Conservation (phyloP, 2,329 filamentous ascomycete species). For the Clonostachys rhizophaga region DNA sequence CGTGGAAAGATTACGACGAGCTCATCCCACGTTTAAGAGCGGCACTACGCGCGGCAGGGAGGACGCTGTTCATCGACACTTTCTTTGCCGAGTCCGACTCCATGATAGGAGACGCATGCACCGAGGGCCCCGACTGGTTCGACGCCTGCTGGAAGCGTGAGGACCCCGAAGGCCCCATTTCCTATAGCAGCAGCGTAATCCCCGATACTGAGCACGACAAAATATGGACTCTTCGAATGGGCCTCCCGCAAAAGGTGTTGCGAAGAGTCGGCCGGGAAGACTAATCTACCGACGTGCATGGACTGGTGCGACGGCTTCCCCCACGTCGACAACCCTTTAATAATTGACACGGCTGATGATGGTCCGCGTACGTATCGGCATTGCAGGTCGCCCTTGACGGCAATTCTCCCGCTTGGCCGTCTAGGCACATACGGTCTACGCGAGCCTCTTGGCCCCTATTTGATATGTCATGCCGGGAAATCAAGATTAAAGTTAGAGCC, state of each 20-base stretch:
- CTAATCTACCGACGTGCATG: no score
- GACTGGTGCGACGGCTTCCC: no score
- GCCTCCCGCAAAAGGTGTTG: not conserved
- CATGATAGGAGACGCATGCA: slow-evolving; percentile 16
- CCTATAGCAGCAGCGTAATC: slow-evolving; percentile 12
- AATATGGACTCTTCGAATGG: slow-evolving; percentile 9
- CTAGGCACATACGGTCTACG: no score
- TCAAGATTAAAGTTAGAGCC: no score
- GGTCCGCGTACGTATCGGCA: no score
- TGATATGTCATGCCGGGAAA: no score
- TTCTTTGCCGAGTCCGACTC: slow-evolving; percentile 19
- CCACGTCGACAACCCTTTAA: no score
- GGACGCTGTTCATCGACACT: slow-evolving; percentile 12
- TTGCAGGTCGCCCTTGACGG: no score
- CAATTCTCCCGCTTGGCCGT: no score
- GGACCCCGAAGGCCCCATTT: slow-evolving; percentile 6
- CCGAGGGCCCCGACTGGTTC: slow-evolving; percentile 18
- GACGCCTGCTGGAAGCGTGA: slow-evolving; percentile 14
- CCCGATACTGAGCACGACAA: slow-evolving; percentile 16
- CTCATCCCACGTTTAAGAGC: slow-evolving; percentile 15
- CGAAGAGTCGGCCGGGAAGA: no score
- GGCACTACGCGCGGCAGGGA: slow-evolving; percentile 6
- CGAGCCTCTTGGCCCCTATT: no score
- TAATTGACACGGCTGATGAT: no score
- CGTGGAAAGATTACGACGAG: slow-evolving; percentile 21